phyloP scores from a whole-genome alignment of 2,329 filamentous ascomycete genomes.

The Cordyceps javanica region DNA sequence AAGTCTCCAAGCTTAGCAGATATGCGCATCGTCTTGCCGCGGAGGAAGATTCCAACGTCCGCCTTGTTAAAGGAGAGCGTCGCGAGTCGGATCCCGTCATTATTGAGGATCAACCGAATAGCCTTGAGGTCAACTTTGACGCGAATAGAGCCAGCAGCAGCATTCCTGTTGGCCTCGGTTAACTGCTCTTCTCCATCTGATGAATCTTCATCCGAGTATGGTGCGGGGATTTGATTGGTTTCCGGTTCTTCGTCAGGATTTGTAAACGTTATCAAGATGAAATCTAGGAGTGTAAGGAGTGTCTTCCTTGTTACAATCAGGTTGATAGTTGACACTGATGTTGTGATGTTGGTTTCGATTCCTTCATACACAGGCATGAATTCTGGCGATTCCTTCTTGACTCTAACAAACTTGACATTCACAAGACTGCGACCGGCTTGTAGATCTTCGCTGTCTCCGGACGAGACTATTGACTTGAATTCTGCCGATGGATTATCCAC shows the following conservation, averaged over 20 bases:
- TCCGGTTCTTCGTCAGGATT: constrained; percentile 36
- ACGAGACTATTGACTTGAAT: constrained; percentile 97
- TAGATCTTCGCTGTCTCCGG: constrained; percentile 64
- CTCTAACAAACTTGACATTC: constrained; percentile 79
- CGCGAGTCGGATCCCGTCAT: constrained; percentile 90
- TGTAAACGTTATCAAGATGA: constrained; percentile 88
- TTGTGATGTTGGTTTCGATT: constrained; percentile 87
- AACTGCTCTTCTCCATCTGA: constrained; percentile 33
- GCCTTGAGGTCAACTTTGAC: constrained; percentile 92
- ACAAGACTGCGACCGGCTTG: constrained; percentile 76
- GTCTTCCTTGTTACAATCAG: constrained; percentile 90
- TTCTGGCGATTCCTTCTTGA: constrained; percentile 87
- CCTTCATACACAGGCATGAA: constrained; percentile 89
- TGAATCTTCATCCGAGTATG: constrained; percentile 34
- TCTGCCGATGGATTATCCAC: constrained; percentile 83
- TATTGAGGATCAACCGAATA: constrained; percentile 91
- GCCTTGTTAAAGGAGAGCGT: constrained; percentile 90
- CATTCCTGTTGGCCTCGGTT: constrained; percentile 27
- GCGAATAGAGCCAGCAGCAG: constrained; percentile 66
- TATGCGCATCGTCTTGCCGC: constrained; percentile 80
- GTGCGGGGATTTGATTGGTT: constrained; percentile 19
- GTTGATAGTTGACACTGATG: constrained; percentile 91
- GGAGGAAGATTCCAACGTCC: constrained; percentile 82
- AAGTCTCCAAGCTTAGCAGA: constrained; percentile 82
- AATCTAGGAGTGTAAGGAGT: constrained; percentile 85